phyloP scores from a whole-genome alignment of 805 yeast genomes.

The Clavispora phyllophila region DNA sequence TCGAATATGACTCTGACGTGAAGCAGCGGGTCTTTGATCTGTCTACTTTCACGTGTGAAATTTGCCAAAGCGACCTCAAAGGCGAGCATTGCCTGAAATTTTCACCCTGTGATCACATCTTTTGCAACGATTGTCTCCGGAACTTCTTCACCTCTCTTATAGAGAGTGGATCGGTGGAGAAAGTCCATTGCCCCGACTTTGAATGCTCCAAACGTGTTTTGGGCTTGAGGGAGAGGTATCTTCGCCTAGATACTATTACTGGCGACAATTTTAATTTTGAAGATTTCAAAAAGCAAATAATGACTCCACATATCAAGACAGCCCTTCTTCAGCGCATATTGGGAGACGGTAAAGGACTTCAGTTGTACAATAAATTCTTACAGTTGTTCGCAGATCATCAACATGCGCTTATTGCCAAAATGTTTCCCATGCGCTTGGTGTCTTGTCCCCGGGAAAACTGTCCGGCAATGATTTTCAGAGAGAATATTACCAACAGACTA shows the following conservation, averaged over 20 bases:
- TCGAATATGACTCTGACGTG: slow-evolving; percentile 18
- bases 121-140: slow-evolving; percentile 11
- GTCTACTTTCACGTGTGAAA: slow-evolving; percentile 47
- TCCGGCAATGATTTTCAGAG: slow-evolving; percentile 41
- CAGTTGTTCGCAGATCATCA: slow-evolving; percentile 32
- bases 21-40: slow-evolving; percentile 22
- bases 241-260: slow-evolving; percentile 12
- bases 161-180: slow-evolving; percentile 43
- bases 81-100: slow-evolving; percentile 38
- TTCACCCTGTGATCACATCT: slow-evolving; percentile 19
- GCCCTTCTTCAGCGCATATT: slow-evolving; percentile 30
- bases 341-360: slow-evolving; percentile 1
- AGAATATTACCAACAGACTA: slow-evolving; percentile 41
- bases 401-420: slow-evolving; percentile 38
- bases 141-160: slow-evolving; percentile 28
- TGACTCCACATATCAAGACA: slow-evolving; percentile 36
- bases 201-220: slow-evolving; percentile 34
- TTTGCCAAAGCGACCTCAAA: slow-evolving; percentile 47
- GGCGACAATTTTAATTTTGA: slow-evolving; percentile 18
- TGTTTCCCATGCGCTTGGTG: slow-evolving; percentile 45
- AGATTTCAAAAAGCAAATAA: slow-evolving; percentile 31
- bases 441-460: slow-evolving; percentile 48
- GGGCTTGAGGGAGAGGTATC: slow-evolving; percentile 12
- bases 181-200: slow-evolving; percentile 56
- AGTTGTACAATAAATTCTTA: slow-evolving; percentile 21